Evolutionary conservation across 805 yeast species (phyloP), one percentile per base, ranked within the genome.

Genomic region (Kregervanrija delftensis): DNA sequence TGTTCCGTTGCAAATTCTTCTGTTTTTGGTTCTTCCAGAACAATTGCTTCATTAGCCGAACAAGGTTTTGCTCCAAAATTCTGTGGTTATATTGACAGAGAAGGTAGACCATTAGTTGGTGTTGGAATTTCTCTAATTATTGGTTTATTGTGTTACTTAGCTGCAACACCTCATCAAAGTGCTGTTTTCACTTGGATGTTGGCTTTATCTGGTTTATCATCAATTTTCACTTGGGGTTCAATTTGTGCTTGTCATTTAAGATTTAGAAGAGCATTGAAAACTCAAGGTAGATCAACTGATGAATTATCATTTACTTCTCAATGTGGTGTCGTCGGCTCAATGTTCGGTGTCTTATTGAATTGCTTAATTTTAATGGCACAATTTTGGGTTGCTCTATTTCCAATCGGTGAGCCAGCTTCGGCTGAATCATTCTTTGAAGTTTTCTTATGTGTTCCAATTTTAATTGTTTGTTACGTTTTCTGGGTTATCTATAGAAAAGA

Each of bases 311-410:
- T 77, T 63, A 71, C 69, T 37, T 73, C 95, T 3, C 83, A 77
- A 46, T 65, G 71, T 31, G 96, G 95, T 51, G 61, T 81, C 17
- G 64, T 57, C 53, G 93, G 93, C 40, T 80, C 95, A 1, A 58
- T 57, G 47, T 73, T 72, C 56, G 93, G 91, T 40, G 57, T 75
- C 12, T 50, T 66, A 34, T 64, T 87, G 59, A 78, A 79, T 57
- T 35, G 74, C 35, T 61, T 81, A 44, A 80, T 85, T 46, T 69
- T 87, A 43, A 66, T 75, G 46, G 84, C 88, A 22, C 90, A 84
- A 64, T 84, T 86, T 67, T 86, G 90, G 86, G 72, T 83, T 42
- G 90, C 91, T 5, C 65, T 83, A 34, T 86, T 70, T 71, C 95
- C 95, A 42, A 58, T 79, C 42, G 80, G 79, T 14, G 67, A 46